Percentiles rank a stretch among this genome's conserved stretches.
These are phyloP conservation scores for Metarhizium album DNA, from an alignment of 2,329 filamentous ascomycete species.

Conservation along the genomic window DNA sequence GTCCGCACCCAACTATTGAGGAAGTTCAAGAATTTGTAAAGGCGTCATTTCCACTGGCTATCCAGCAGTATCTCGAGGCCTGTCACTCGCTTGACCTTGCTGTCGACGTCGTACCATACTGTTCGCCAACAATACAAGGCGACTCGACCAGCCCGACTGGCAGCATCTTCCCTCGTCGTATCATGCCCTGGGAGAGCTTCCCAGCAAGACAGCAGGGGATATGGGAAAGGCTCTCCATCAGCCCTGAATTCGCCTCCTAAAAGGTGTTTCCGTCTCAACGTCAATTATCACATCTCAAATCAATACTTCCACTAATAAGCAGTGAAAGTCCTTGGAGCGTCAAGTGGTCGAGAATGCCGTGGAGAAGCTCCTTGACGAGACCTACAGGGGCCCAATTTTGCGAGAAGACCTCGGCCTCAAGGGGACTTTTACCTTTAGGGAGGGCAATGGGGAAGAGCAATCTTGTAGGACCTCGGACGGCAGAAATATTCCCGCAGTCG, in stretches of 20 bases:
- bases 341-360: constrained; percentile 26
- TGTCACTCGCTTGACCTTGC: constrained; percentile 21
- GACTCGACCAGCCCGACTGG: constrained; percentile 21
- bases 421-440: constrained; percentile 25
- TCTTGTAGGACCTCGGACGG: constrained; percentile 13
- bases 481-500: constrained; percentile 5
- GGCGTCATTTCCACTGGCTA: neutral
- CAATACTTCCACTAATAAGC: constrained; percentile 20
- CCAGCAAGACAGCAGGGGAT: constrained; percentile 8
- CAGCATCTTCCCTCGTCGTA: constrained; percentile 22
- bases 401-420: constrained; percentile 18
- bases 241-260: constrained; percentile 18
- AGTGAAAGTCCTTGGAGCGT: constrained; percentile 23
- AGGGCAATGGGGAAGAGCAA: constrained; percentile 21
- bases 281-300: constrained; percentile 23
- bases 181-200: constrained; percentile 25
- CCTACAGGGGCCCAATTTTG: constrained; percentile 17
- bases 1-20: too few relatives aligned
- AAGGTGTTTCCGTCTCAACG: constrained; percentile 20
- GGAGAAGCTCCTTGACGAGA: constrained; percentile 19
- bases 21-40: too few relatives aligned
- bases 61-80: constrained; percentile 19
- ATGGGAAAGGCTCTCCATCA: constrained; percentile 18
- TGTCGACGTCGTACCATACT: constrained; percentile 20
- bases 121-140: constrained; percentile 22